A percentile compares a stretch with the other conserved stretches of the same genome.
These are phyloP conservation scores for Hyaloscypha finlandica DNA, from an alignment of 495 filamentous ascomycete species.

Conservation along the genomic window DNA sequence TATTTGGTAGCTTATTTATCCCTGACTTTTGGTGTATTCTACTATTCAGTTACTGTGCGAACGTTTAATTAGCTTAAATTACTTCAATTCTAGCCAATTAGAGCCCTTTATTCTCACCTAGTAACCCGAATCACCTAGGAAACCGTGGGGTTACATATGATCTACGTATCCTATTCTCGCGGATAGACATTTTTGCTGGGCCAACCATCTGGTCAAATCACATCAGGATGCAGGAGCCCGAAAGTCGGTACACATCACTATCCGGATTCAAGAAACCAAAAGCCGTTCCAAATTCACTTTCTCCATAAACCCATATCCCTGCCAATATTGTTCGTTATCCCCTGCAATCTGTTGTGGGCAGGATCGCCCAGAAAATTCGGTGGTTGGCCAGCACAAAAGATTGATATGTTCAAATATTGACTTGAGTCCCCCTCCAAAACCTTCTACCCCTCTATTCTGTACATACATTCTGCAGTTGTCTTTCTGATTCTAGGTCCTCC, in stretches of 20 bases:
- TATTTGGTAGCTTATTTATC: no score
- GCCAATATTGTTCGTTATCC: neutral
- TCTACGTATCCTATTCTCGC: neutral
- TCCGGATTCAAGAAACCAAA: neutral
- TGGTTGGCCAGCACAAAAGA: neutral
- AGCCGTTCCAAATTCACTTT: neutral
- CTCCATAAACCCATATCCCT: neutral
- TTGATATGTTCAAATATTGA: neutral
- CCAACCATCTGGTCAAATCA: conserved; percentile 2
- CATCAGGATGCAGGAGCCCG: neutral
- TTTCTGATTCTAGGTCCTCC: conserved; percentile 18
- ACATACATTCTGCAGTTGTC: conserved; percentile 8
- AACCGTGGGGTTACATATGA: no score
- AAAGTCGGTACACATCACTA: neutral
- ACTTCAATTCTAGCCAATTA: no score
- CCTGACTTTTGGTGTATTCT: no score
- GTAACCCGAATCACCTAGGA: no score
- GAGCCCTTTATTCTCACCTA: no score
- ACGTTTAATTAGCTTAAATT: no score
- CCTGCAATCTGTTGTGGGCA: neutral
- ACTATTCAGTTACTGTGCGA: no score
- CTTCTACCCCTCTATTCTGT: conserved; percentile 21
- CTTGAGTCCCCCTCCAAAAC: conserved; percentile 20
- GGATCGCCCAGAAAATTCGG: neutral
- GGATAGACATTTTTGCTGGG: neutral